Evolutionary conservation across 2,329 filamentous ascomycete species (phyloP), one percentile per base, ranked within the genome.

Genomic region (Penicillium thymicola): DNA sequence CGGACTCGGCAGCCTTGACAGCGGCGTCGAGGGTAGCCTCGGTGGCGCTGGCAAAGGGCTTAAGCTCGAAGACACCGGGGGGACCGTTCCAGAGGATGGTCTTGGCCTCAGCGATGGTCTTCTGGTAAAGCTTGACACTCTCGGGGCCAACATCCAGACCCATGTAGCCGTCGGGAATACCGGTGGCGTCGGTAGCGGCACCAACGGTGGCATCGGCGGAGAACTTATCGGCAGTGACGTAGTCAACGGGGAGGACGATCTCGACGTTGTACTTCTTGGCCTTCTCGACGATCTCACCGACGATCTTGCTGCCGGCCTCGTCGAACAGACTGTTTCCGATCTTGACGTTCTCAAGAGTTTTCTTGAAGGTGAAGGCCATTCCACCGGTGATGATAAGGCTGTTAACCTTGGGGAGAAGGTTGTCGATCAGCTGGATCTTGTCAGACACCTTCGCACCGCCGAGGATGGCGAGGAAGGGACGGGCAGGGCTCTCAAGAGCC

Each of bases 331-430:
- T 94, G 81, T 87, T 87, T 60, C 94, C 94, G 66, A 99, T 99
- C 77, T 87, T 84, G 71, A 97, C 87, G 74, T 85, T 82, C 79
- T 97, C 85, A 55, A 97, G 85, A n/a, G 91, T 93, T 86, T 99
- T 99, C 85, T 97, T 97, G 86, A 99, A 99, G 69, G 94, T 99
- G 82, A 97, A 99, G 62, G 94, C 92, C 94, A 99, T 99, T 70
- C 86, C 94, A 74, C 94, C 94, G 76, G 93, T 96, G 79, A 99
- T 89, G 78, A 99, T 89, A 65, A 99, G 85, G 76, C 88, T 94
- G 85, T 99, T 85, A 77, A 99, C 92, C 85, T 99, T 97, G 79
- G 92, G 90, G 67, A 99, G 88, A 65, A 99, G 84, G 84, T 99
- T 99, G 81, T 99, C 92, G 74, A 99, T 97, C 69, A 99, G 85